These are phyloP conservation scores for Talaromyces atroroseus DNA, from an alignment of 2,329 filamentous ascomycete species.

Conservation along the genomic window DNA sequence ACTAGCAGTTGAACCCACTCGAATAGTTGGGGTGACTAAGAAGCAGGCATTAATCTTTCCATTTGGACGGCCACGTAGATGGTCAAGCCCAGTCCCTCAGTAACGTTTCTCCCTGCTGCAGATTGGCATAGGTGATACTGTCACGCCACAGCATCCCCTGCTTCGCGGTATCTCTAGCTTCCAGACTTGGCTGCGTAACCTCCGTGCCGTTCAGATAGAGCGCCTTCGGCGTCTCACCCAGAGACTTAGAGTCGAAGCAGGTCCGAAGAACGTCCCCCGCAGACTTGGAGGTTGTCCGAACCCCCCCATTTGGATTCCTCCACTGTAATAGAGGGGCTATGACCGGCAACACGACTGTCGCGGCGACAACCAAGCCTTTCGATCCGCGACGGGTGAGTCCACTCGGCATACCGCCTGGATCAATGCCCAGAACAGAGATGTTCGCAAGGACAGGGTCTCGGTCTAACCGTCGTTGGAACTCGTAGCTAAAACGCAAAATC, in stretches of 20 bases:
- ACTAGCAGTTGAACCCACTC: too few species aligned
- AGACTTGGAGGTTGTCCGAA: background rate
- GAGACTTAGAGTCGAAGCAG: background rate
- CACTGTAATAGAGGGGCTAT: background rate
- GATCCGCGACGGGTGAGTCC: conserved; percentile 23
- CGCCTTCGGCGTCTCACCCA: conserved; percentile 8
- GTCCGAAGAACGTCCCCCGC: conserved; percentile 6
- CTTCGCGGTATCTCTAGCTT: conserved; percentile 12
- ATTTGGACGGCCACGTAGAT: too few species aligned
- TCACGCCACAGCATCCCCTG: conserved; percentile 11
- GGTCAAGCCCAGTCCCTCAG: background rate
- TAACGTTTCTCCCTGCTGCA: conserved; percentile 12
- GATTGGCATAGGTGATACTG: conserved; percentile 9
- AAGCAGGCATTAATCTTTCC: too few species aligned
- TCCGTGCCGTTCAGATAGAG: conserved; percentile 9
- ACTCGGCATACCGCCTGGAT: conserved; percentile 36
- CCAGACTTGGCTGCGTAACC: conserved; percentile 6
- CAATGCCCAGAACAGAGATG: conserved; percentile 34
- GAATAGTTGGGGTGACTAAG: too few species aligned
- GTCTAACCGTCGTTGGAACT: conserved; percentile 34
- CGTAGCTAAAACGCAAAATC: too few species aligned
- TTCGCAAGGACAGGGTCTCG: conserved; percentile 21
- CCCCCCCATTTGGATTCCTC: background rate
- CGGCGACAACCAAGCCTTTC: conserved; percentile 20
- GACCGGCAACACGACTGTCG: background rate